These are phyloP conservation scores for Candida multigemmis DNA, from an alignment of 805 yeast genomes.

Conservation along the genomic window DNA sequence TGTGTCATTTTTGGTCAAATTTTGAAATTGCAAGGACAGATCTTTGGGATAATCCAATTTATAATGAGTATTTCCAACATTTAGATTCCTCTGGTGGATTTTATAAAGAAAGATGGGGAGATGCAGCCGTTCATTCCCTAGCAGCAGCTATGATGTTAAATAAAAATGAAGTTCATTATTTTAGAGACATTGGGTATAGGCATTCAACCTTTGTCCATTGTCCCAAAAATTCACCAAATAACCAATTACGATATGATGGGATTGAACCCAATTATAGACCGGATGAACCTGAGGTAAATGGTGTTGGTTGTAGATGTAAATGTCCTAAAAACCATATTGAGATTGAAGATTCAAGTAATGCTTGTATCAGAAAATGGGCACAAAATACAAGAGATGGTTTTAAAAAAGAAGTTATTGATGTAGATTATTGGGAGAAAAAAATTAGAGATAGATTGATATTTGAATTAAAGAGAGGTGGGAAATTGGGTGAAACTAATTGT, in stretches of 20 bases:
- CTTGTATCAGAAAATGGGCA: conserved; percentile 48
- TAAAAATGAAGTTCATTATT: conserved; percentile 71
- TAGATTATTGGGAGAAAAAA: conserved; percentile 14
- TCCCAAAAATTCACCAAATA: conserved; percentile 47
- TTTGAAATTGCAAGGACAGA: conserved; percentile 85
- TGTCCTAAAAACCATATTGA: conserved; percentile 52
- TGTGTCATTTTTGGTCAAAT: conserved; percentile 90
- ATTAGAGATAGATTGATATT: conserved; percentile 11
- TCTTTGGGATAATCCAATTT: conserved; percentile 56
- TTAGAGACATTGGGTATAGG: conserved; percentile 84
- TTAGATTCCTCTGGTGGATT: conserved; percentile 76
- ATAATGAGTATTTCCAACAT: conserved; percentile 57
- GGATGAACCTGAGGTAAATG: conserved; percentile 22
- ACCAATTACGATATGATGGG: conserved; percentile 39
- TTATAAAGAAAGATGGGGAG: conserved; percentile 93
- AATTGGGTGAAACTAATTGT: conserved; percentile 8
- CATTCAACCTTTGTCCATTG: conserved; percentile 81
- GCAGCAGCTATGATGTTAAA: conserved; percentile 74
- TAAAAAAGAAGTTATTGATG: conserved; percentile 9
- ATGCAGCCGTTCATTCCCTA: conserved; percentile 88
- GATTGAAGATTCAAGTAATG: conserved; percentile 44
- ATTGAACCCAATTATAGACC: conserved; percentile 20
- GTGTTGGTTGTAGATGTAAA: conserved; percentile 81
- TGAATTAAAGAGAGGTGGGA: conserved; percentile 12
- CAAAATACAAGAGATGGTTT: conserved; percentile 23